These are phyloP conservation scores for Aspergillus puulaauensis DNA, from an alignment of 2,329 filamentous ascomycete genomes.

Conservation along the genomic window DNA sequence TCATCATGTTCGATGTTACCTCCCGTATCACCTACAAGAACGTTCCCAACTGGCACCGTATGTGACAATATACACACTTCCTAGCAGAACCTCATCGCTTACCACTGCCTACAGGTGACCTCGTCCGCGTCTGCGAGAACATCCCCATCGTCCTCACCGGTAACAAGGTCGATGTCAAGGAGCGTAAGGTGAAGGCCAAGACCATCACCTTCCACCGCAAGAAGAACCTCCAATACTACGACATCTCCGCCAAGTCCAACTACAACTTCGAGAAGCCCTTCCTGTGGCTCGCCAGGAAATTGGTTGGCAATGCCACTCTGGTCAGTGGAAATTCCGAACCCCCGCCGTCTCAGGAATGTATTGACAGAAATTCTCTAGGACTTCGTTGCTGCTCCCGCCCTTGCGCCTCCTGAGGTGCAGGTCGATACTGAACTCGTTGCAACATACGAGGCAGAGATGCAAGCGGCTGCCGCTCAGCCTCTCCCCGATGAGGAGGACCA, in stretches of 20 bases:
- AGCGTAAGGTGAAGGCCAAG: slow-evolving; percentile 99
- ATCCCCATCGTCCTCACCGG: slow-evolving; percentile 97
- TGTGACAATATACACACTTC: slow-evolving; percentile 42
- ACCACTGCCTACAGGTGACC: slow-evolving; percentile 65
- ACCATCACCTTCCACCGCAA: slow-evolving; percentile 99
- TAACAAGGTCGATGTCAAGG: slow-evolving; percentile 99
- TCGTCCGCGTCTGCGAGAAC: slow-evolving; percentile 99
- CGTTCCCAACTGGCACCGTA: slow-evolving; percentile 99
- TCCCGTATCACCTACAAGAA: slow-evolving; percentile 99
- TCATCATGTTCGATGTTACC: slow-evolving; percentile 99
- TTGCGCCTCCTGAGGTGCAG: slow-evolving; percentile 87
- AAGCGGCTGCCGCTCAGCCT: slow-evolving; percentile 73
- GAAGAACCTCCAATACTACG: slow-evolving; percentile 99
- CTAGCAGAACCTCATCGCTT: slow-evolving; percentile 1
- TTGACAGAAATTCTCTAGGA: slow-evolving; percentile 59
- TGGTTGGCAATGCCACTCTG: slow-evolving; percentile 86
- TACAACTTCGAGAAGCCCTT: slow-evolving; percentile 99
- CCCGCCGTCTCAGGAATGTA: slow-evolving; percentile 18
- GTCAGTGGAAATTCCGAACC: slow-evolving; percentile 53
- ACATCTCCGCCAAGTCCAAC: slow-evolving; percentile 99
- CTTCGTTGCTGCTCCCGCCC: slow-evolving; percentile 91
- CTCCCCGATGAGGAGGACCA: slow-evolving; percentile 94
- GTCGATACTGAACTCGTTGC: slow-evolving; percentile 81
- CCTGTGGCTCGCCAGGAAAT: slow-evolving; percentile 98
- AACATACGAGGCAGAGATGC: slow-evolving; percentile 87